Conservation (phyloP, 192 early-diverging fungal genomes). For the Coemansia asiatica region DNA sequence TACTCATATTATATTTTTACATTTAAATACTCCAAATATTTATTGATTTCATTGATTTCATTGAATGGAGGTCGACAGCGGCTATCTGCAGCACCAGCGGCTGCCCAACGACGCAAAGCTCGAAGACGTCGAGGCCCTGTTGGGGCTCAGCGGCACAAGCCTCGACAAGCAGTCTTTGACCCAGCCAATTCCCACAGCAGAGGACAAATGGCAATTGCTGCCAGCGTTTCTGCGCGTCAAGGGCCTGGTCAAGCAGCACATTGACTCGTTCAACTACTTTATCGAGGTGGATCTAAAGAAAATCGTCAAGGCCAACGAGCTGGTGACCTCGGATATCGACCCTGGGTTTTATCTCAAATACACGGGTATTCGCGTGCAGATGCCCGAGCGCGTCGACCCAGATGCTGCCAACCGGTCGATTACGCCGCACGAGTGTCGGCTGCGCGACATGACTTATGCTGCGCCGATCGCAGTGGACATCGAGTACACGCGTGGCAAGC, state of each 20-base stretch:
- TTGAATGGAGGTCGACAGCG: slow-evolving; percentile 24
- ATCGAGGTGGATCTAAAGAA: slow-evolving; percentile 91
- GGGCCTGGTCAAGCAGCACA: slow-evolving; percentile 97
- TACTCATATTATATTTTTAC: too few species aligned
- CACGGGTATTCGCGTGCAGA: slow-evolving; percentile 81
- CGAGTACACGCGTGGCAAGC: slow-evolving; percentile 82
- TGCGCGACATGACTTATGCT: slow-evolving; percentile 94
- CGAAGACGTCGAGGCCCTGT: slow-evolving; percentile 20
- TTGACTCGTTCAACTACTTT: slow-evolving; percentile 99
- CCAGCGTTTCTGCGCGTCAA: slow-evolving; percentile 97
- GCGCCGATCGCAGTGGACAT: slow-evolving; percentile 91
- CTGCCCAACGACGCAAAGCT: slow-evolving; percentile 12
- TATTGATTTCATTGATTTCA: too few species aligned
- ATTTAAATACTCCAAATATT: too few species aligned
- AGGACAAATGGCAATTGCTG: slow-evolving; percentile 97
- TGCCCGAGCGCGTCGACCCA: slow-evolving; percentile 77
- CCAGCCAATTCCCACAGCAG: slow-evolving; percentile 49
- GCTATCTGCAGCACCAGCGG: slow-evolving; percentile 24
- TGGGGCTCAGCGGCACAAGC: slow-evolving; percentile 11
- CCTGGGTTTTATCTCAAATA: slow-evolving; percentile 91
- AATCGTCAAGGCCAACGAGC: slow-evolving; percentile 89
- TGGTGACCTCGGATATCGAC: slow-evolving; percentile 90
- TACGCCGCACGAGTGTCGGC: slow-evolving; percentile 94
- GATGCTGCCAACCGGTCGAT: slow-evolving; percentile 68
- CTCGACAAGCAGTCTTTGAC: slow-evolving; percentile 18